Percentiles rank a stretch among this genome's conserved stretches.
phyloP scores from a whole-genome alignment of 495 filamentous ascomycete genomes.

The Physcia stellaris region DNA sequence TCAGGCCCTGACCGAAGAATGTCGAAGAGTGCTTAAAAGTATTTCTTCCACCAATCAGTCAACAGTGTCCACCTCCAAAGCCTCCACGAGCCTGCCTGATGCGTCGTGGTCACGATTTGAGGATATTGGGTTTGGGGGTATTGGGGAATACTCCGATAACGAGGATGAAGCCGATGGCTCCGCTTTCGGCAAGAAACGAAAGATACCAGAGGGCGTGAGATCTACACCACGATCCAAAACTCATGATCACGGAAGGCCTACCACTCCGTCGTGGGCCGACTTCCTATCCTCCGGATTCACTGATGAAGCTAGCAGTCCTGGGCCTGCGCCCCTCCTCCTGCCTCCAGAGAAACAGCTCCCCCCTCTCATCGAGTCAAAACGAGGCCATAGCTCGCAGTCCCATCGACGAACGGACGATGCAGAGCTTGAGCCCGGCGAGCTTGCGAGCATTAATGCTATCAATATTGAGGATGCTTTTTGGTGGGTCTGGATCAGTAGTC shows the following conservation, averaged over 20 bases:
- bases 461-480: conserved; percentile 94
- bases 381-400: conserved; percentile 81
- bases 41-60: conserved; percentile 86
- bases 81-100: conserved; percentile 58
- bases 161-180: conserved; percentile 40
- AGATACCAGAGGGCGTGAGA: conserved; percentile 31
- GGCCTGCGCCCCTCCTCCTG: conserved; percentile 51
- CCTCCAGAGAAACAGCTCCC: conserved; percentile 86
- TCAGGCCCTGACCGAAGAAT: conserved; percentile 81
- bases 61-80: conserved; percentile 48
- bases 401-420: conserved; percentile 52
- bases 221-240: conserved; percentile 48
- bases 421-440: conserved; percentile 75
- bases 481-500: conserved; percentile 99
- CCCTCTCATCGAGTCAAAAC: conserved; percentile 47
- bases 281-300: conserved; percentile 89
- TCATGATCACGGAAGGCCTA: conserved; percentile 63
- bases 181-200: conserved; percentile 14
- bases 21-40: conserved; percentile 71
- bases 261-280: conserved; percentile 94
- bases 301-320: conserved; percentile 44
- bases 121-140: conserved; percentile 77
- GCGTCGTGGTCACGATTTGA: conserved; percentile 95
- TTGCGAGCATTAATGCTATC: conserved; percentile 76
- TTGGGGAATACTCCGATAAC: conserved; percentile 56